Evolutionary conservation across 257 asterid genomes (phyloP), one percentile per base, ranked within the genome.

Genomic region (Asclepias syriaca): DNA sequence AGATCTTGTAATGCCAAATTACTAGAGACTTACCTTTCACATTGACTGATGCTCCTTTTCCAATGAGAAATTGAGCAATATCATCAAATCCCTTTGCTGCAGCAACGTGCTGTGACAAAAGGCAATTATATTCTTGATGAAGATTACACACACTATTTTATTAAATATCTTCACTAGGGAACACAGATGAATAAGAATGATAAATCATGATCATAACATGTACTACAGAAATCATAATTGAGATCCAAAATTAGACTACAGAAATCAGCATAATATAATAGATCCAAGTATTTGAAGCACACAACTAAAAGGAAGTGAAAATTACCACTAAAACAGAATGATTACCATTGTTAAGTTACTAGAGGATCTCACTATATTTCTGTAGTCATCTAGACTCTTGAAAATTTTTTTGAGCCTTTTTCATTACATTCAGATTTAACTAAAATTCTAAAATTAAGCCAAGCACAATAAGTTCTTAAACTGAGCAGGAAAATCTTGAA

Each of bases 11-110:
- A 69, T 27, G 51, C 32, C 3, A 73, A 43, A 51, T 12, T 53
- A 48, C 40, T 71, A 56, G 19, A 55, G 69, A 70, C 21, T 75
- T 72, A 81, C 96, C 96, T 70, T 68, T 79, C 43, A 69, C 79
- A 71, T 90, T 82, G 65, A 84, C 57, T 34, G 85, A 79, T 39
- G 79, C 90, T 68, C 74, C 81, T 75, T 72, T 77, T 66, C 80
- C 84, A 65, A 88, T 76, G 22, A 90, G 91, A 72, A 82, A 88
- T 64, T 66, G 68, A 40, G 81, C 53, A 39, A 90, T 74, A 74
- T 83, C 92, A 71, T 79, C 86, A 46, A 76, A 76, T 57, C 96
- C 96, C 66, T 75, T 85, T 16, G 87, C 82, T 37, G 96, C 92
- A 77, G 91, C 88, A 3, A 89, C 81, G 74, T 89, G 96, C 96